Percentiles rank a stretch among this genome's conserved stretches.
These are phyloP conservation scores for Penicillium sp. DNA, from an alignment of 2,329 filamentous ascomycete genomes.

Conservation along the genomic window DNA sequence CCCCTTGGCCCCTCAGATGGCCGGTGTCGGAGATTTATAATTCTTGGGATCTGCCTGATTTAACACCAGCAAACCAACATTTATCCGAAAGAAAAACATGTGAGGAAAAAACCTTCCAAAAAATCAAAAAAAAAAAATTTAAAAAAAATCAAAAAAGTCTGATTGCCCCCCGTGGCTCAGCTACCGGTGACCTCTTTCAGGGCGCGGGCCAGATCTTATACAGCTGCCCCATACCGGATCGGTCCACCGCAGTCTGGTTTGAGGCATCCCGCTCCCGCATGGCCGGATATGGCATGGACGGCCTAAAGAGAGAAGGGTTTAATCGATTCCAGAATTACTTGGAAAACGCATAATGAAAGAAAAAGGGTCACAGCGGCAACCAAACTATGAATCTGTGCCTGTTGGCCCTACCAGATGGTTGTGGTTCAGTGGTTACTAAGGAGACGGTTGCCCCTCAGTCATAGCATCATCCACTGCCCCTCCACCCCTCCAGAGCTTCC, in stretches of 20 bases:
- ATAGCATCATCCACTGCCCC: slow-evolving; percentile 17
- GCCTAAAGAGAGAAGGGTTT: not conserved
- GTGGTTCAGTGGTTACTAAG: not conserved
- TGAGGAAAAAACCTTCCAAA: too few species aligned
- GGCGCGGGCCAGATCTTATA: slow-evolving; percentile 14
- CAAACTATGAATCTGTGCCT: not conserved
- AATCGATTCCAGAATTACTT: too few species aligned
- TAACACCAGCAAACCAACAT: not conserved
- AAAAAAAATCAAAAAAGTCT: slow-evolving; percentile 4
- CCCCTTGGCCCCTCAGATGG: not conserved
- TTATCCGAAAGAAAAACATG: not conserved
- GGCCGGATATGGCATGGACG: slow-evolving; percentile 2
- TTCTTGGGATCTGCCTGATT: not conserved
- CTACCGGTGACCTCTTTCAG: slow-evolving; percentile 23
- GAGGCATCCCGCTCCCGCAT: slow-evolving; percentile 2
- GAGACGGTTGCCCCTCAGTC: slow-evolving; percentile 15
- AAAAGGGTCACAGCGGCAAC: too few species aligned
- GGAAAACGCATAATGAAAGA: not conserved
- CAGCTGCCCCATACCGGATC: slow-evolving; percentile 10
- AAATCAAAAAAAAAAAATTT: not conserved
- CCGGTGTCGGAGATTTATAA: not conserved
- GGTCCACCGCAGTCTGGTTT: slow-evolving; percentile 19
- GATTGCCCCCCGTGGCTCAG: slow-evolving; percentile 11
- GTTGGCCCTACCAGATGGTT: not conserved
- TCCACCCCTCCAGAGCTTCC: slow-evolving; percentile 4